A percentile compares a stretch with the other conserved stretches of the same genome.
Conservation (phyloP, 2,329 filamentous ascomycete species). For the Alternaria postmessia region DNA sequence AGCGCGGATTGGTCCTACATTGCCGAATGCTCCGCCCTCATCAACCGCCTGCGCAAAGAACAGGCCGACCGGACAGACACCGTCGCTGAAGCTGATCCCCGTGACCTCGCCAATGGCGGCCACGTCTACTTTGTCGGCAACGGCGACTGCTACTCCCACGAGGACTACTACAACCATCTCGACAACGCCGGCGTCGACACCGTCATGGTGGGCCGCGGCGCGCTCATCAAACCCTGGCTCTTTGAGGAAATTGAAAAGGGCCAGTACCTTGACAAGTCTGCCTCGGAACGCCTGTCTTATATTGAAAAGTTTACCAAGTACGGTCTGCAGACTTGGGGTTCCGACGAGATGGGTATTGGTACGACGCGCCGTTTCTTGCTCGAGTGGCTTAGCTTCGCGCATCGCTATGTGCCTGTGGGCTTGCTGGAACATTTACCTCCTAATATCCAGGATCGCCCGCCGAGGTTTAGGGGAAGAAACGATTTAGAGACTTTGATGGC, state of each 20-base stretch:
- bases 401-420: slow-evolving; percentile 90
- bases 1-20: slow-evolving; percentile 97
- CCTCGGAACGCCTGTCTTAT: slow-evolving; percentile 82
- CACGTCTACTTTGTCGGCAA: slow-evolving; percentile 94
- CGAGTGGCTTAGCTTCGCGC: slow-evolving; percentile 94
- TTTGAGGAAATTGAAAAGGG: slow-evolving; percentile 94
- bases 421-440: slow-evolving; percentile 89
- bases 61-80: slow-evolving; percentile 77
- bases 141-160: slow-evolving; percentile 93
- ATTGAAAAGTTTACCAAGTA: slow-evolving; percentile 90
- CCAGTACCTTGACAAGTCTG: slow-evolving; percentile 95
- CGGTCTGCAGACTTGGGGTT: slow-evolving; percentile 93
- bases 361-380: slow-evolving; percentile 90
- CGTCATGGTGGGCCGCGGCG: slow-evolving; percentile 97
- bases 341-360: slow-evolving; percentile 91
- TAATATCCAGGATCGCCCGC: slow-evolving; percentile 86
- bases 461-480: slow-evolving; percentile 81
- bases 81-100: slow-evolving; percentile 75
- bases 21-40: slow-evolving; percentile 82
- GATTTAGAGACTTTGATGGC: slow-evolving; percentile 93
- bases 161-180: slow-evolving; percentile 83
- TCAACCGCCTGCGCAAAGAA: slow-evolving; percentile 79
- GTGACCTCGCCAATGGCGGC: slow-evolving; percentile 71
- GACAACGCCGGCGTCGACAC: slow-evolving; percentile 81
- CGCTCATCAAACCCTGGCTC: slow-evolving; percentile 96